Evolutionary conservation across 306 rosid species (phyloP).

Genomic region (Corylus avellana): DNA sequence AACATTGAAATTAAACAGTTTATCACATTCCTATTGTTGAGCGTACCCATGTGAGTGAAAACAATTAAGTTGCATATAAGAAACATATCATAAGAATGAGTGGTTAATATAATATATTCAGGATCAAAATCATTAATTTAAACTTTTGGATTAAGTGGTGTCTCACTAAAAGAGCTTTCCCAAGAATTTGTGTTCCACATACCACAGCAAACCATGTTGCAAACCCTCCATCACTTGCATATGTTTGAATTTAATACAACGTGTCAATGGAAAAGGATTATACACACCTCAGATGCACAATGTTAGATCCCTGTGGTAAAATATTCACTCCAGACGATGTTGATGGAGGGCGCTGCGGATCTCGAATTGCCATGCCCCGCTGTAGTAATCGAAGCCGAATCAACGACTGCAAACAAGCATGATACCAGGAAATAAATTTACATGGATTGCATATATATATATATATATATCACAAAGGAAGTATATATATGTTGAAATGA

Average conservation of each 20-base stretch:
- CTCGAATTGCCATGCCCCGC: constrained; percentile 44
- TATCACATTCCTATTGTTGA: too few species aligned
- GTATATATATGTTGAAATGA: background rate
- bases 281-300: constrained; percentile 71
- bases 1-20: too few species aligned
- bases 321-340: constrained; percentile 21
- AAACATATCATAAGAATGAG: too few species aligned
- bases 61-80: too few species aligned
- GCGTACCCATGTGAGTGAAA: too few species aligned
- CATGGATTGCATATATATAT: background rate
- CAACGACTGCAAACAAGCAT: constrained; percentile 50
- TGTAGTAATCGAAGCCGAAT: constrained; percentile 64
- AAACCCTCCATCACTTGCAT: background rate
- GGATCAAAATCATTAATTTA: too few species aligned
- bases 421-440: too few species aligned
- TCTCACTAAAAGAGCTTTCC: too few species aligned
- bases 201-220: background rate
- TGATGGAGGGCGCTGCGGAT: constrained; percentile 27
- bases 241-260: background rate
- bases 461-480: background rate
- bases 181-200: background rate
- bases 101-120: too few species aligned
- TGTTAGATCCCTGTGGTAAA: constrained; percentile 47
- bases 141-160: too few species aligned
- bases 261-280: background rate